Evolutionary conservation across 345 rosid species (phyloP).

Genomic region (Limnanthes douglasii): DNA sequence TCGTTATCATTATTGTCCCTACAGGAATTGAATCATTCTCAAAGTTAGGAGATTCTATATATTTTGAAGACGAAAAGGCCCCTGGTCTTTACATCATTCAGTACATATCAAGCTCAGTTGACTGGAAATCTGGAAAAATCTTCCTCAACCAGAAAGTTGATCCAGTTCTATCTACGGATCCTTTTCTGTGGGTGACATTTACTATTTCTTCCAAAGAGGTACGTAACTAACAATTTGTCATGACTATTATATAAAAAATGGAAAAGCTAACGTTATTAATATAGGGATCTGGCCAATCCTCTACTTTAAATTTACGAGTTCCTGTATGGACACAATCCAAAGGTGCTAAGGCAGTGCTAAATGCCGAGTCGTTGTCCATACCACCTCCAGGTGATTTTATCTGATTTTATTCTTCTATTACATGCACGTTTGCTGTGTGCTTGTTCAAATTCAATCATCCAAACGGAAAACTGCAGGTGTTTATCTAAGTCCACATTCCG

Average conservation of each 20-base stretch:
- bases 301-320: slow-evolving; percentile 59
- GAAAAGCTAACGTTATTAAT: no score
- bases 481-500: no score
- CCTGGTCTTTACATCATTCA: slow-evolving; percentile 73
- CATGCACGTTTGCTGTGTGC: no score
- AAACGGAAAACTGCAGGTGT: no score
- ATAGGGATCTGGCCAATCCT: slow-evolving; percentile 29
- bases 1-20: background rate
- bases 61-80: slow-evolving; percentile 47
- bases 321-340: slow-evolving; percentile 53
- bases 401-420: background rate
- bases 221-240: no score
- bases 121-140: slow-evolving; percentile 54
- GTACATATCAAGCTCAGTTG: slow-evolving; percentile 55
- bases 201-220: slow-evolving; percentile 35
- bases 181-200: slow-evolving; percentile 36
- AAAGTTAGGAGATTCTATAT: slow-evolving; percentile 89
- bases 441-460: no score
- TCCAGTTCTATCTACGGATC: slow-evolving; percentile 55
- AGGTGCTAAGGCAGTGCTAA: slow-evolving; percentile 48
- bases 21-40: slow-evolving; percentile 83
- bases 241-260: no score
- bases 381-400: slow-evolving; percentile 51
- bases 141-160: slow-evolving; percentile 44
- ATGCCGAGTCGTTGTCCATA: slow-evolving; percentile 26